phyloP scores from a whole-genome alignment of 2,329 filamentous ascomycete species.

The Ambrosiella beaveri region DNA sequence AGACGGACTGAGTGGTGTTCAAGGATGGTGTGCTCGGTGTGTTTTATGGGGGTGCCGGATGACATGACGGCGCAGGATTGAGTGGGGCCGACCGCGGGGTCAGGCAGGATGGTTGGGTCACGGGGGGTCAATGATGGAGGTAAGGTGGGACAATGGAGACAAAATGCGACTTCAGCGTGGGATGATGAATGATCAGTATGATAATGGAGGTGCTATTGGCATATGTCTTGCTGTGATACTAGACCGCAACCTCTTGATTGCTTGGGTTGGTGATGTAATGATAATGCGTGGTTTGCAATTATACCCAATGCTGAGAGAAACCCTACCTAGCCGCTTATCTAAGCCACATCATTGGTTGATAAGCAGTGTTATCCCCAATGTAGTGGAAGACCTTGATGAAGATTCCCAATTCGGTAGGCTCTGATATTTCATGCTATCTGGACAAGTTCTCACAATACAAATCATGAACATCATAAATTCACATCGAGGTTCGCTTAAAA shows the following conservation, averaged over 20 bases:
- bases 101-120: neutral
- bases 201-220: no score
- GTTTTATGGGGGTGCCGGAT: conserved; percentile 38
- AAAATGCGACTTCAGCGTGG: neutral
- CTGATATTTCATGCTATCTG: no score
- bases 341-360: neutral
- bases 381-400: no score
- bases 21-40: conserved; percentile 58
- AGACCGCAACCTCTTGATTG: no score
- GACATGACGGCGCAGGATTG: neutral
- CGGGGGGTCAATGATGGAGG: neutral
- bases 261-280: neutral
- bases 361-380: neutral
- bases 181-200: no score
- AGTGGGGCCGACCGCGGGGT: neutral
- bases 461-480: no score
- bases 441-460: no score
- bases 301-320: neutral
- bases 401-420: no score
- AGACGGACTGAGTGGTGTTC: conserved; percentile 89
- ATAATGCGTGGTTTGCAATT: neutral
- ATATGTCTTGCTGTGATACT: no score
- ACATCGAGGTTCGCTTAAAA: neutral
- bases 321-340: neutral
- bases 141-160: neutral